A percentile compares a stretch with the other conserved stretches of the same genome.
phyloP scores from a whole-genome alignment of 2,329 filamentous ascomycete genomes.

The Pyricularia grisea region DNA sequence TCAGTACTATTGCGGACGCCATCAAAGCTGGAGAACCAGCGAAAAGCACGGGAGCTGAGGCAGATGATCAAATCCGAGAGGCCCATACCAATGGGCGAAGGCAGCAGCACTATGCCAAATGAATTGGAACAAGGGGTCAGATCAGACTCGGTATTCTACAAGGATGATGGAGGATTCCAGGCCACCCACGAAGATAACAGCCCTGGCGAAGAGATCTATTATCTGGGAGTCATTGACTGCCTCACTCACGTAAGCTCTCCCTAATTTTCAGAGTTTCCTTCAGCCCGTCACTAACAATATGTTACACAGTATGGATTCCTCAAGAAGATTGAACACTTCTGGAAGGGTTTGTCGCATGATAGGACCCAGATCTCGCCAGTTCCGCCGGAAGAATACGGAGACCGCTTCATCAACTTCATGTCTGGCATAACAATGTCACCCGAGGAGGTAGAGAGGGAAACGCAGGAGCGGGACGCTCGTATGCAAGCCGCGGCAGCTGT shows the following conservation, averaged over 20 bases:
- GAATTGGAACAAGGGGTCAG: conserved; percentile 70
- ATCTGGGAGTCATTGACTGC: conserved; percentile 96
- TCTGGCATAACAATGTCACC: conserved; percentile 80
- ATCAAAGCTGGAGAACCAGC: conserved; percentile 83
- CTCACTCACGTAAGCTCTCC: conserved; percentile 73
- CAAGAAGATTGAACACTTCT: conserved; percentile 93
- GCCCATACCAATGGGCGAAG: conserved; percentile 85
- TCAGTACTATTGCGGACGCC: conserved; percentile 75
- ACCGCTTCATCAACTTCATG: conserved; percentile 90
- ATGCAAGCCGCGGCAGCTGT: conserved; percentile 41
- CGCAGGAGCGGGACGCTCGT: conserved; percentile 29
- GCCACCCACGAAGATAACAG: conserved; percentile 86
- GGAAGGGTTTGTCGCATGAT: conserved; percentile 83
- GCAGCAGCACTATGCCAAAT: conserved; percentile 78
- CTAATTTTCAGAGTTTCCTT: neutral
- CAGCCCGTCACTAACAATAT: conserved; percentile 9
- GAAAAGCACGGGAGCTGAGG: conserved; percentile 83
- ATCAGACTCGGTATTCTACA: conserved; percentile 70
- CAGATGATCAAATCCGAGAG: conserved; percentile 90
- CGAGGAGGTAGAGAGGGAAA: conserved; percentile 71
- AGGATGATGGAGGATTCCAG: conserved; percentile 85
- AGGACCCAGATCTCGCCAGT: conserved; percentile 86
- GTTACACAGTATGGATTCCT: conserved; percentile 72
- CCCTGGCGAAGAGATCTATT: conserved; percentile 88
- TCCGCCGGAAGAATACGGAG: conserved; percentile 81